Conservation (phyloP, 2,329 filamentous ascomycete genomes). For the Dactylellina haptotyla region DNA sequence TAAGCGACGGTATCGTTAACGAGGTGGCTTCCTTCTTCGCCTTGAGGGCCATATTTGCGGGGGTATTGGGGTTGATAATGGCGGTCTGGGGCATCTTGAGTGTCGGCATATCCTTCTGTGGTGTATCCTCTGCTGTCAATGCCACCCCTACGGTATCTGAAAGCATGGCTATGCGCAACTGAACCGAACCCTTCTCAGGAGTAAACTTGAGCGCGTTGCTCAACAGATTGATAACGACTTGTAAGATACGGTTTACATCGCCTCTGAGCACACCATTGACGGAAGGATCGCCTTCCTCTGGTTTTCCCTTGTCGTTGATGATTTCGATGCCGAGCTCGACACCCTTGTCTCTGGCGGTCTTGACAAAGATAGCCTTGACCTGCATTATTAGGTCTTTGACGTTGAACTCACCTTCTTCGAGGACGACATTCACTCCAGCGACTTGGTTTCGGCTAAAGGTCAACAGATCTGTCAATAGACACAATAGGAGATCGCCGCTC, state of each 20-base stretch:
- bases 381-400: constrained; percentile 85
- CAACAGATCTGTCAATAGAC: constrained; percentile 86
- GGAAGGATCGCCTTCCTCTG: constrained; percentile 35
- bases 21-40: constrained; percentile 43
- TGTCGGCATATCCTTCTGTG: constrained; percentile 43
- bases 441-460: constrained; percentile 97
- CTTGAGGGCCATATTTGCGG: constrained; percentile 38
- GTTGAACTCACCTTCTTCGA: constrained; percentile 87
- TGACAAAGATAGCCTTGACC: constrained; percentile 85
- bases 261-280: constrained; percentile 62
- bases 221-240: constrained; percentile 81
- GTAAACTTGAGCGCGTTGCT: constrained; percentile 88
- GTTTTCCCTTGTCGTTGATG: constrained; percentile 18
- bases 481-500: constrained; percentile 82
- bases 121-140: constrained; percentile 38
- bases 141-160: constrained; percentile 44
- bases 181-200: constrained; percentile 65
- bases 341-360: constrained; percentile 81
- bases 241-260: constrained; percentile 78
- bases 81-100: constrained; percentile 50
- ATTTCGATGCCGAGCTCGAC: constrained; percentile 80
- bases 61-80: constrained; percentile 48
- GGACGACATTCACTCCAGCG: constrained; percentile 76
- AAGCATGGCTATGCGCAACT: constrained; percentile 57
- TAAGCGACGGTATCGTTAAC: constrained; percentile 48